Conservation (phyloP, 106 monocot species). For the Acorus calamus region DNA sequence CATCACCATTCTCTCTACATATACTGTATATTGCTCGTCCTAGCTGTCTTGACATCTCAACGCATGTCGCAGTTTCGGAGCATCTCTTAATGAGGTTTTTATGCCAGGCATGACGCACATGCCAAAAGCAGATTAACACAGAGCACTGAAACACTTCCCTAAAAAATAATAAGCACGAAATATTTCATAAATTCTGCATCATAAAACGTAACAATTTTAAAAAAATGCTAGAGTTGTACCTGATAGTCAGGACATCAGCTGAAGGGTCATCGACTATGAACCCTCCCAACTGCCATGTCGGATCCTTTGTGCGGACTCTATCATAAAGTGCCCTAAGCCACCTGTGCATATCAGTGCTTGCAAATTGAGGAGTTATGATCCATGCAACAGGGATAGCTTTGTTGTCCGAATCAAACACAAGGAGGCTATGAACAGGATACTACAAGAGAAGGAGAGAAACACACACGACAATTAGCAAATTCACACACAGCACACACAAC, state of each 20-base stretch:
- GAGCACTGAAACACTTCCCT: constrained; percentile 86
- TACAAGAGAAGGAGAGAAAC: constrained; percentile 19
- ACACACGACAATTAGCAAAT: neutral
- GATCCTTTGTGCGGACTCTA: constrained; percentile 76
- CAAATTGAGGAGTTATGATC: constrained; percentile 71
- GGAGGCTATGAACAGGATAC: constrained; percentile 83
- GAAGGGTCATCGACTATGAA: constrained; percentile 88
- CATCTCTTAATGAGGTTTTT: constrained; percentile 70
- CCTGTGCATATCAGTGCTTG: constrained; percentile 44
- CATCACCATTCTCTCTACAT: constrained; percentile 40
- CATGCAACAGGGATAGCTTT: constrained; percentile 90
- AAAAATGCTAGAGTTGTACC: constrained; percentile 27
- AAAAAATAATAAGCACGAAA: constrained; percentile 1
- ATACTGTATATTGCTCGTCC: constrained; percentile 46
- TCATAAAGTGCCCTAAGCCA: constrained; percentile 85
- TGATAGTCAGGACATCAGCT: constrained; percentile 54
- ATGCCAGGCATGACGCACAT: constrained; percentile 75
- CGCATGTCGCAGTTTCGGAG: constrained; percentile 27
- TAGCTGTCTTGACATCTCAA: constrained; percentile 41
- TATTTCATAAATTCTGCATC: neutral
- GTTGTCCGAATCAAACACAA: constrained; percentile 76
- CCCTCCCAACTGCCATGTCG: constrained; percentile 92
- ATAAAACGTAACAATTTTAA: neutral
- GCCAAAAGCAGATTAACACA: constrained; percentile 77
- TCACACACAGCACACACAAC: neutral